Percentiles rank a stretch among this genome's conserved stretches.
Conservation (phyloP, 106 monocot species). For the Chionographis japonica region DNA sequence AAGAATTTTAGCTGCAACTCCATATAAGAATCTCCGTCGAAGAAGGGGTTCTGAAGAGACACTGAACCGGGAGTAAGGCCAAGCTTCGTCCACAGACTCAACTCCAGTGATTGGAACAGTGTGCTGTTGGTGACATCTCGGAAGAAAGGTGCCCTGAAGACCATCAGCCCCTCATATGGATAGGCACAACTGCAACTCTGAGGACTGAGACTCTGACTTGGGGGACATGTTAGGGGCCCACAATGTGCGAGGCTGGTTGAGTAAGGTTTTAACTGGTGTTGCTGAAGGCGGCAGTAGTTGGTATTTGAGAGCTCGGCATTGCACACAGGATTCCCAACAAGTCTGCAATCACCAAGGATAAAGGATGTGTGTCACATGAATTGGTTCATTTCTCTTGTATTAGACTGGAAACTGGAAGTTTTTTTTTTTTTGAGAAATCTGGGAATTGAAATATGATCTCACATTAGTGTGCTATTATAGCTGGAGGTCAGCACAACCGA, state of each 20-base stretch:
- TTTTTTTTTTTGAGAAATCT: not conserved
- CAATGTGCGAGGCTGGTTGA: conserved; percentile 51
- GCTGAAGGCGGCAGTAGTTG: conserved; percentile 36
- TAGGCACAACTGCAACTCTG: conserved; percentile 54
- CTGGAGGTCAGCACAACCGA: not conserved
- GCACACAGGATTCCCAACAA: conserved; percentile 61
- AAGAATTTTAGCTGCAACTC: conserved; percentile 54
- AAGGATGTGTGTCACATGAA: not conserved
- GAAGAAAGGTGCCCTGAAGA: conserved; percentile 62
- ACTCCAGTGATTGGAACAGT: conserved; percentile 49
- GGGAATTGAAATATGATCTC: not conserved
- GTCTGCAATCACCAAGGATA: conserved; percentile 27
- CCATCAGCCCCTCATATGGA: conserved; percentile 50
- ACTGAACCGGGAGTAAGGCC: conserved; percentile 51
- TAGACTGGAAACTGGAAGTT: not conserved
- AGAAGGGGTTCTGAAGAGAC: conserved; percentile 35
- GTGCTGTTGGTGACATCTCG: conserved; percentile 43
- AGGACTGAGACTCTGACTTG: conserved; percentile 40
- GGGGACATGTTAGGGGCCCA: conserved; percentile 23
- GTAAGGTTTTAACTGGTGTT: conserved; percentile 20
- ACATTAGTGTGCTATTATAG: conserved; percentile 41
- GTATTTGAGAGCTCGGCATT: conserved; percentile 8
- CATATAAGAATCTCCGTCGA: conserved; percentile 46
- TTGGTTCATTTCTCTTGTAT: not conserved
- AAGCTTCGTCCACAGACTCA: conserved; percentile 48